Base-by-base conservation (phyloP, 148 eudicot genomes). In the Vaccinium myrtillus region DNA sequence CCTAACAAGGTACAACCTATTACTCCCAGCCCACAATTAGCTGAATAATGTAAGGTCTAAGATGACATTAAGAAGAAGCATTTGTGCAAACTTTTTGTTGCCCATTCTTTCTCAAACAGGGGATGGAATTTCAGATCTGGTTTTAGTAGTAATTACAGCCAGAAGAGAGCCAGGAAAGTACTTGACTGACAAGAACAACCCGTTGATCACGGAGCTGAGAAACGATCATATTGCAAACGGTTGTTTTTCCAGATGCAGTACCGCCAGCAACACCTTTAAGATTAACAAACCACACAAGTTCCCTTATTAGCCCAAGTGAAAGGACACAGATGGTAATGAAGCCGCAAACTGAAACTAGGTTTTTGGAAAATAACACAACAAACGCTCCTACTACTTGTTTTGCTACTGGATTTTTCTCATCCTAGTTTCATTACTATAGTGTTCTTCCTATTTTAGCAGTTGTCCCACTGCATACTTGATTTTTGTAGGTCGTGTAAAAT, bases 181-280 rank as follows among this genome's bases (percentile, higher is more conserved):
- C 99, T 96, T 95, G 99, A 90, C 92, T 94, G 43, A 97, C 99
- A 82, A 95, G 98, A 16, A 97, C 98, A 75, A 94, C 99, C 85
- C 98, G 98, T 89, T 97, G 99, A 91, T 97, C 99, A 90, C 85
- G 96, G 84, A 97, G 99, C 92, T 95, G 99, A 91, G 95, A 98
- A 86, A 97, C 93, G 59, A 97, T 97, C 98, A 97, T 89, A 87
- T 95, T 98, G 90, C 99, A 97, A 83, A 97, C 99, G 50, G 99
- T 90, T 76, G 98, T 95, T 89, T 97, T 97, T 70, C 99, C 99
- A 49, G 99, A 94, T 83, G 99, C 98, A 54, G 99, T 97, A 80
- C 99, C 99, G 50, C 99, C 99, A 63, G 98, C 96, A 84, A 97
- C 99, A 77, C 99, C 99, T 97, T 93, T 86, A 30, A 70, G 21